Base-by-base conservation (phyloP, 2,329 filamentous ascomycete genomes). In the Aspergillus glaucus region DNA sequence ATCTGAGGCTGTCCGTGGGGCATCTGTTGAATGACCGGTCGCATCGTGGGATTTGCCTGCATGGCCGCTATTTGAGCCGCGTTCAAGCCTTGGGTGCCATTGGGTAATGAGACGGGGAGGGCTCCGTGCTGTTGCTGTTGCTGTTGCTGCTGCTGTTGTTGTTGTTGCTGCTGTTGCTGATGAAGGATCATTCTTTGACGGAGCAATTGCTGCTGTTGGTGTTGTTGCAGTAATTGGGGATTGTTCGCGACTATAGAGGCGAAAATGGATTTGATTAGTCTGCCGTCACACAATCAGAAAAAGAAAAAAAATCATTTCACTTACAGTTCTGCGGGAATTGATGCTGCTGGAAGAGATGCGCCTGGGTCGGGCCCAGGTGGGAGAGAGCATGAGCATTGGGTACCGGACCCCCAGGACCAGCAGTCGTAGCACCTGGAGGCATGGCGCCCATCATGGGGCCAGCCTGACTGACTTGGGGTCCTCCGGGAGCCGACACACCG, bases 361-460 rank as follows among this genome's bases (percentile, higher is more conserved):
- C 75, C 58, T 79, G 77, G 30, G 64, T 61, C 10, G 79, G 78
- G 51, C 75, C 78, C 55, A 84, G 67, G 62, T 84, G 81, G 43
- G 77, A 79, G 53, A 84, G 68, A 24, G 81, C 80, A 69, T 84
- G 81, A 44, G 76, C 74, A 62, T 77, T 81, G 22, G 77, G 78
- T 49, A 73, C 72, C 24, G 70, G 69, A 22, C 71, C 70, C n/a
- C 69, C 72, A 51, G 73, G 71, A 30, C 74, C 74, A 53, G 74
- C 73, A 28, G 74, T 78, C 50, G 76, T 75, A 50, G 74, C 73
- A 47, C 79, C 79, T 44, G 78, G 79, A 55, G 80, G 79, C 80
- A 85, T 83, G 45, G 77, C 79, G 32, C 61, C 73, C 75, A 84
- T 81, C 79, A 84, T 82, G 21, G 79, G 79, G n/a, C 77, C 78